phyloP scores from a whole-genome alignment of 257 asterid genomes.

The Solanum microdontum region DNA sequence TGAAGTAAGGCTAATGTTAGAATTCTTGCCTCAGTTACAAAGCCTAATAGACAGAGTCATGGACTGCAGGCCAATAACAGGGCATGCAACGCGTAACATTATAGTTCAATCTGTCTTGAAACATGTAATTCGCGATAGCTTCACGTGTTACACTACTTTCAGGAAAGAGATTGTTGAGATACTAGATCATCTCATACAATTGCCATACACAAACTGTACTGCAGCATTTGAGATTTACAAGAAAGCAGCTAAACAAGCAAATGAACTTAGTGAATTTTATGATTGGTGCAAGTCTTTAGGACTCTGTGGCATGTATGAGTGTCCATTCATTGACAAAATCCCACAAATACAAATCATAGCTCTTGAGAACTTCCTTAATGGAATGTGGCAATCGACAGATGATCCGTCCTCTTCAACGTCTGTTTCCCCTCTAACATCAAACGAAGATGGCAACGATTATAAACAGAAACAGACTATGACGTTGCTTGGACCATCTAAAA shows the following conservation, averaged over 20 bases:
- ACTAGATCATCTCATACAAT: slow-evolving; percentile 39
- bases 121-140: slow-evolving; percentile 42
- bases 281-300: slow-evolving; percentile 40
- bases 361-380: slow-evolving; percentile 39
- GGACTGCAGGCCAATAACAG: slow-evolving; percentile 38
- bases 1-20: slow-evolving; percentile 22
- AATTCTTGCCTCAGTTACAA: slow-evolving; percentile 46
- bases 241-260: slow-evolving; percentile 46
- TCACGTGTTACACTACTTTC: slow-evolving; percentile 27
- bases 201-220: slow-evolving; percentile 30
- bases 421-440: slow-evolving; percentile 7
- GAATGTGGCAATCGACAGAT: slow-evolving; percentile 44
- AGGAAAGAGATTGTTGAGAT: slow-evolving; percentile 28
- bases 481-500: neutral
- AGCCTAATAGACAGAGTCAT: slow-evolving; percentile 44
- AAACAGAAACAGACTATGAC: neutral
- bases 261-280: slow-evolving; percentile 30
- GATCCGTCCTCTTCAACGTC: slow-evolving; percentile 34
- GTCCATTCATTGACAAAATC: slow-evolving; percentile 41
- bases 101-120: slow-evolving; percentile 42
- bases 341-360: slow-evolving; percentile 47
- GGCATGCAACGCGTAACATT: slow-evolving; percentile 30
- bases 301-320: slow-evolving; percentile 40
- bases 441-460: slow-evolving; percentile 2
- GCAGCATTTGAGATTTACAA: slow-evolving; percentile 47